Conservation (phyloP, 2,329 filamentous ascomycete genomes). For the Aaosphaeria arxii region DNA sequence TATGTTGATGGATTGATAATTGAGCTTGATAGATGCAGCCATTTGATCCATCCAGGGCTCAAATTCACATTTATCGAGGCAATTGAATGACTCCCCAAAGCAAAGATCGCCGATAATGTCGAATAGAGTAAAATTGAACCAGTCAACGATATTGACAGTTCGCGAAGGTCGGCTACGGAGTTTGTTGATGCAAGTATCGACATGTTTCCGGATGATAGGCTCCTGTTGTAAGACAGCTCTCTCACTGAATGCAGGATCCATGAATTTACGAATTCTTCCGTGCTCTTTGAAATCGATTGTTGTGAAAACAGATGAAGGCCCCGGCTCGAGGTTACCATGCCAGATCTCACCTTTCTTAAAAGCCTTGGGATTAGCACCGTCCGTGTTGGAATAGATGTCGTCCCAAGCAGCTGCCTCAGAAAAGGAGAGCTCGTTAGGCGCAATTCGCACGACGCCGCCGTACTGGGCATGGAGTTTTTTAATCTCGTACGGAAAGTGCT, state of each 20-base stretch:
- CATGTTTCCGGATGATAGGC: constrained; percentile 5
- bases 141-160: constrained; percentile 8
- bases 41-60: constrained; percentile 11
- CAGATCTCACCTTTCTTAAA: constrained; percentile 7
- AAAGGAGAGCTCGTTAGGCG: constrained; percentile 10
- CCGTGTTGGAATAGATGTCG: constrained; percentile 8
- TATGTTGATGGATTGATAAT: constrained; percentile 7
- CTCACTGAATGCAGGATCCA: constrained; percentile 8
- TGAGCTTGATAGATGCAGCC: constrained; percentile 8
- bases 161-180: constrained; percentile 1
- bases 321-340: constrained; percentile 7
- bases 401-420: constrained; percentile 5
- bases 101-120: constrained; percentile 21
- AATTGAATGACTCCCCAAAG: constrained; percentile 23
- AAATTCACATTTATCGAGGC: constrained; percentile 15
- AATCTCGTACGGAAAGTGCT: constrained; percentile 8
- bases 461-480: constrained; percentile 5
- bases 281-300: constrained; percentile 7
- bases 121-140: constrained; percentile 10
- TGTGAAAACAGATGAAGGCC: constrained; percentile 6
- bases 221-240: constrained; percentile 5
- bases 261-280: constrained; percentile 1
- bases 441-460: constrained; percentile 7
- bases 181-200: constrained; percentile 2
- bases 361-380: constrained; percentile 14